Percentiles rank a stretch among this genome's conserved stretches.
Conservation (phyloP, 2,329 filamentous ascomycete species). For the Fusarium sp. region DNA sequence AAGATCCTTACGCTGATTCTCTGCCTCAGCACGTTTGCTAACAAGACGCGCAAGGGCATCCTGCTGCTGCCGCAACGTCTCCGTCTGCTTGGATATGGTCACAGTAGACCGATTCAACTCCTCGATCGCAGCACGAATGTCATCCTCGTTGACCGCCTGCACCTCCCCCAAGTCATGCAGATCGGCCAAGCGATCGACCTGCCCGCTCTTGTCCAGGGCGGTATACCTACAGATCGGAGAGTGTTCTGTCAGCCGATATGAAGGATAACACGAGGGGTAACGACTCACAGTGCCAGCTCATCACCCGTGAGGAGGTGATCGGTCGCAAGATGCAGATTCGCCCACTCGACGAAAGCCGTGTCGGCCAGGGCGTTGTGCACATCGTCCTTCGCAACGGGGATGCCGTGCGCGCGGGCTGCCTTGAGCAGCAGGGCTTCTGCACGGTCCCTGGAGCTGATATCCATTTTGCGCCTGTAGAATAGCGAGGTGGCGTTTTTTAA, state of each 20-base stretch:
- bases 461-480: conserved; percentile 50
- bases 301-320: conserved; percentile 67
- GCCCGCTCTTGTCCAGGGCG: conserved; percentile 61
- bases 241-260: conserved; percentile 21
- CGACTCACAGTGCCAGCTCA: conserved; percentile 65
- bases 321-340: conserved; percentile 59
- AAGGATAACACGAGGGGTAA: conserved; percentile 17
- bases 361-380: conserved; percentile 56
- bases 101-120: conserved; percentile 74
- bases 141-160: conserved; percentile 68
- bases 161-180: conserved; percentile 61
- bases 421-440: conserved; percentile 53
- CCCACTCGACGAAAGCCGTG: conserved; percentile 61
- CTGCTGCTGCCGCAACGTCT: conserved; percentile 71
- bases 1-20: conserved; percentile 48
- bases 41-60: conserved; percentile 68
- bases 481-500: conserved; percentile 52
- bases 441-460: conserved; percentile 44
- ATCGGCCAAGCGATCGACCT: conserved; percentile 60
- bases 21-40: conserved; percentile 54
- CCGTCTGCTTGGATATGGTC: conserved; percentile 73
- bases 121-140: conserved; percentile 71
- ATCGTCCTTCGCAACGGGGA: conserved; percentile 52
- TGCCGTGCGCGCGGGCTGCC: conserved; percentile 51
- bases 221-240: conserved; percentile 58